These are phyloP conservation scores for Aspergillus sp. DNA, from an alignment of 2,329 filamentous ascomycete species.

Conservation along the genomic window DNA sequence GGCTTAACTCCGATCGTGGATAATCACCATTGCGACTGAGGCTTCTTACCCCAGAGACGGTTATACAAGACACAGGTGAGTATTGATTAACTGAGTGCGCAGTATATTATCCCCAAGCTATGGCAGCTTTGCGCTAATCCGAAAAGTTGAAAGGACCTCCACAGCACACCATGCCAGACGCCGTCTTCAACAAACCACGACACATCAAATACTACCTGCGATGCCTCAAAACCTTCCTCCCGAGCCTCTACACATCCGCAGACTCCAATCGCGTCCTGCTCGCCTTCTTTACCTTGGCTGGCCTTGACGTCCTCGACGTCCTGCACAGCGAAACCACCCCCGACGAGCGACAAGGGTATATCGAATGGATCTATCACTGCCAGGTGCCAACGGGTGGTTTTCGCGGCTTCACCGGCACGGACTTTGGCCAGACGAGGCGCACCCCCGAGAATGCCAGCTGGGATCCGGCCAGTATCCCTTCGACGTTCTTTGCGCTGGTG, in stretches of 20 bases:
- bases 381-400: constrained; percentile 85
- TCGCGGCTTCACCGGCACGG: constrained; percentile 68
- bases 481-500: constrained; percentile 80
- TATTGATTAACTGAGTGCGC: no score
- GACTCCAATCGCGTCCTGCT: constrained; percentile 88
- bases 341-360: constrained; percentile 49
- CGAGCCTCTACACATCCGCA: constrained; percentile 72
- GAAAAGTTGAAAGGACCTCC: neutral
- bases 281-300: constrained; percentile 80
- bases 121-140: constrained; percentile 11
- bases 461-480: constrained; percentile 75
- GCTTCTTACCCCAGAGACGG: no score
- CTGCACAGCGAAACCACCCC: constrained; percentile 48
- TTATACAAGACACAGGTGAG: no score
- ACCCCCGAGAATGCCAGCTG: constrained; percentile 49
- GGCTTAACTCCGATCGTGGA: constrained; percentile 1
- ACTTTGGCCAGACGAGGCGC: constrained; percentile 42
- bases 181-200: constrained; percentile 42
- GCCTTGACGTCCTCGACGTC: constrained; percentile 68
- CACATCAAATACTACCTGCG: constrained; percentile 91
- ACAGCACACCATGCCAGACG: constrained; percentile 4
- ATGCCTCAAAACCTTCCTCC: constrained; percentile 73
- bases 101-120: neutral
- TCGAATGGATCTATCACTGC: constrained; percentile 74
- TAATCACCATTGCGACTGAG: neutral